Evolutionary conservation across 73 alveolate species (phyloP).

Genomic region (Stentor coeruleus): DNA sequence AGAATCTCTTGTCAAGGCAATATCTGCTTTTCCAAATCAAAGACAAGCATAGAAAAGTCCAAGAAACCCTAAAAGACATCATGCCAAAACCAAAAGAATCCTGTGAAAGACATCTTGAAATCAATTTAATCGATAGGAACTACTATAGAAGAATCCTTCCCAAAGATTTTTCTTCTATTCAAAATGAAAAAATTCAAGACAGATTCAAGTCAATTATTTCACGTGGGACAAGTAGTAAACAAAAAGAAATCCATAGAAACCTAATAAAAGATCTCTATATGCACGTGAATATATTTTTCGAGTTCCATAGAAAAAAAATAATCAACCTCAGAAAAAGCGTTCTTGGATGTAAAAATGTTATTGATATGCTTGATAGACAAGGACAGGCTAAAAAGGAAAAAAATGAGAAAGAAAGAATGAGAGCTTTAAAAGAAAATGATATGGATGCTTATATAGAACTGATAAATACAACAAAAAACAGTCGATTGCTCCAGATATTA

Average conservation of each 20-base stretch:
- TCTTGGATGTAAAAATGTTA: slow-evolving; percentile 61
- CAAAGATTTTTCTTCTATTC: slow-evolving; percentile 59
- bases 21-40: background rate
- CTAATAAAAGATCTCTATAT: slow-evolving; percentile 74
- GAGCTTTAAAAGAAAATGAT: slow-evolving; percentile 83
- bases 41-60: background rate
- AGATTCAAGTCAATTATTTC: slow-evolving; percentile 74
- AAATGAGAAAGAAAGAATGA: slow-evolving; percentile 84
- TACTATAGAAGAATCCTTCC: slow-evolving; percentile 69
- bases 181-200: slow-evolving; percentile 42
- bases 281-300: slow-evolving; percentile 78
- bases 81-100: slow-evolving; percentile 30
- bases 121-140: slow-evolving; percentile 66
- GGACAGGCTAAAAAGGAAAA: slow-evolving; percentile 59
- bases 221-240: slow-evolving; percentile 73
- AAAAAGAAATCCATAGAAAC: slow-evolving; percentile 88
- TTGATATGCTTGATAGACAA: slow-evolving; percentile 81
- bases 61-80: background rate
- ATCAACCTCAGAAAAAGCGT: slow-evolving; percentile 80
- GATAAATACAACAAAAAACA: slow-evolving; percentile 85
- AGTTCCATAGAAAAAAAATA: slow-evolving; percentile 82
- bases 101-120: slow-evolving; percentile 70
- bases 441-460: slow-evolving; percentile 84
- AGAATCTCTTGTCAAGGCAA: background rate
- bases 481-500: slow-evolving; percentile 87